Evolutionary conservation across 192 early-diverging fungal genomes (phyloP), one percentile per base, ranked within the genome.

Genomic region (Coemansia sp.): DNA sequence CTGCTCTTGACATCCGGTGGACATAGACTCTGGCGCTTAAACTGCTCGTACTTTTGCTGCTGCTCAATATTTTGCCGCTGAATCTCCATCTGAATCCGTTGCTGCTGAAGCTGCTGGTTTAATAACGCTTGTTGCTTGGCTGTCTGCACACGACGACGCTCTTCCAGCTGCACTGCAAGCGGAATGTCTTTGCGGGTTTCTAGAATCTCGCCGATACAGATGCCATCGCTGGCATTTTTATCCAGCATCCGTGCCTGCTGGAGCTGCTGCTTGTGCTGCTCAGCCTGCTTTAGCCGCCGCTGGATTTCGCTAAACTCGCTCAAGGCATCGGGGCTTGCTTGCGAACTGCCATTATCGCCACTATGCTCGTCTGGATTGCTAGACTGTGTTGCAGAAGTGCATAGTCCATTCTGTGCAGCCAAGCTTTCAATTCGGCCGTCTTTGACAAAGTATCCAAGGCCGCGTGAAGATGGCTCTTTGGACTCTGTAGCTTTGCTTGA

Each of bases 41-140:
- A 78, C 44, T 63, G 38, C 48, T 78, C 63, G 42, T 70, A 39
- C 50, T 78, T 51, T 20, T 57, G 59, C 45, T 71, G 68, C 33
- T 70, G 74, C 63, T 71, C 68, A 18, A 52, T 41, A 11, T 60
- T 41, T 7, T 43, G 36, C 19, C 59, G 54, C 37, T 70, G 56
- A 20, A 59, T 16, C 38, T 78, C 64, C 39, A 63, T 15, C 35
- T 78, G 60, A 35, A 41, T 53, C 13, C 58, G 58, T 53, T 70
- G 74, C 20, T 67, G 63, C 53, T 63, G 64, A 4, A 70, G 53
- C 53, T 78, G 68, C 41, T 78, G 74, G 53, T 58, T 61, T 39
- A 78, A 16, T 26, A 70, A 19, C 13, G 57, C 63, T n/a, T 67
- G 68, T 49, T 70, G 74, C 64, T 78, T 78, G 18, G 74, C 74